A percentile compares a stretch with the other conserved stretches of the same genome.
These are phyloP conservation scores for Lentinula sp. DNA, from an alignment of 768 basidiomycete genomes.

Conservation along the genomic window DNA sequence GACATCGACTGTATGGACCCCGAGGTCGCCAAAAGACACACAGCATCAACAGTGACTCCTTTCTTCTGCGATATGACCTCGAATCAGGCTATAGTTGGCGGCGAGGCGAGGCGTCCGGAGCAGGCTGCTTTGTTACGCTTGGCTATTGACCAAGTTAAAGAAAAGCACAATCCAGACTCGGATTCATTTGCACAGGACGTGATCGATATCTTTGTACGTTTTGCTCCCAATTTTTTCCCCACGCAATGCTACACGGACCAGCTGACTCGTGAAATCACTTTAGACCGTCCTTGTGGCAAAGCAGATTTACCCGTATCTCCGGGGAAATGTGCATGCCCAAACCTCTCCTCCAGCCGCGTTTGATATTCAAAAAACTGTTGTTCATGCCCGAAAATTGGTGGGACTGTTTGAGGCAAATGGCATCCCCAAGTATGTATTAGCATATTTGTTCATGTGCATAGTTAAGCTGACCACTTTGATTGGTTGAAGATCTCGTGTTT, in stretches of 20 bases:
- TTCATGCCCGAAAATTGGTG: conserved; percentile 36
- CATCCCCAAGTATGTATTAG: conserved; percentile 27
- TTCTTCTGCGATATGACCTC: conserved; percentile 43
- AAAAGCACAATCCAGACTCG: conserved; percentile 10
- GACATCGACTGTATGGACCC: conserved; percentile 49
- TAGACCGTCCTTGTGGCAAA: conserved; percentile 41
- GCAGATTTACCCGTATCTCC: conserved; percentile 33
- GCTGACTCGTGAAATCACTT: neutral
- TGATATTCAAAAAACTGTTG: conserved; percentile 33
- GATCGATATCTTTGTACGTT: conserved; percentile 31
- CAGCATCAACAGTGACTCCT: conserved; percentile 10
- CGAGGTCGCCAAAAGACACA: conserved; percentile 27
- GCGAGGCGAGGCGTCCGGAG: conserved; percentile 26
- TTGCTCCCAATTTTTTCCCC: neutral
- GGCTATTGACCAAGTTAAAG: conserved; percentile 24
- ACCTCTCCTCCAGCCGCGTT: conserved; percentile 37
- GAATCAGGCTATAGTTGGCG: conserved; percentile 39
- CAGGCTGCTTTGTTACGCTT: conserved; percentile 22
- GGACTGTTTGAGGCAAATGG: conserved; percentile 34
- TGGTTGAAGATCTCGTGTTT: conserved; percentile 35
- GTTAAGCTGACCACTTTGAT: neutral
- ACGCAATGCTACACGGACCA: neutral
- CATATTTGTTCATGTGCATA: neutral
- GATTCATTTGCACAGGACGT: conserved; percentile 25
- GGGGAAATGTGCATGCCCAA: conserved; percentile 38